Evolutionary conservation across 371 early-diverging fungal species (phyloP).

Genomic region (Mucor piriformis): DNA sequence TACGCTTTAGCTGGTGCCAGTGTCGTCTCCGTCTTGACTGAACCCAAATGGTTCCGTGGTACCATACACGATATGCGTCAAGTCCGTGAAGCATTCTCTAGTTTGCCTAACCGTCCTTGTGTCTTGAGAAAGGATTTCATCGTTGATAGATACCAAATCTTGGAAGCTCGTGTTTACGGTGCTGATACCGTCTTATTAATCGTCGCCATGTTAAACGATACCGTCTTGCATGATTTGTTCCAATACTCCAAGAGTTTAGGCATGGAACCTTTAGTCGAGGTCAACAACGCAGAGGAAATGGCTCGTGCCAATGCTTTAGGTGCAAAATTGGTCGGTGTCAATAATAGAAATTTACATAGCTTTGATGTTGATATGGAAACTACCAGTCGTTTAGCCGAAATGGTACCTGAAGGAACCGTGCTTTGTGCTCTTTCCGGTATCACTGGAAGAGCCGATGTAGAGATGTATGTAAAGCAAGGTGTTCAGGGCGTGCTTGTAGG

Average conservation of each 20-base stretch:
- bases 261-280: constrained; percentile 98
- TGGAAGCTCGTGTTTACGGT: constrained; percentile 88
- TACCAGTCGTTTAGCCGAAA: constrained; percentile 74
- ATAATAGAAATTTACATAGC: constrained; percentile 95
- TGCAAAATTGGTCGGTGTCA: constrained; percentile 92
- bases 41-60: constrained; percentile 98
- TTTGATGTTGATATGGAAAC: constrained; percentile 93
- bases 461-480: constrained; percentile 71
- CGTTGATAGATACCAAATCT: constrained; percentile 93
- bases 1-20: constrained; percentile 92
- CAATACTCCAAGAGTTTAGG: constrained; percentile 74
- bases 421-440: constrained; percentile 93
- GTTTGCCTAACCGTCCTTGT: constrained; percentile 81
- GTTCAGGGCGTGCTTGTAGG: constrained; percentile 91
- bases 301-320: constrained; percentile 79
- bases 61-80: constrained; percentile 85
- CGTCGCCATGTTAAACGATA: constrained; percentile 89
- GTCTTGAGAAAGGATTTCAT: constrained; percentile 96
- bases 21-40: constrained; percentile 95
- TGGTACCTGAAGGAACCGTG: constrained; percentile 75
- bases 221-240: constrained; percentile 68
- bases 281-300: constrained; percentile 92
- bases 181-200: constrained; percentile 95
- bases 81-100: constrained; percentile 72
- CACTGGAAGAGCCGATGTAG: constrained; percentile 81